These are phyloP conservation scores for Spirogloea muscicola DNA, from an alignment of 139 green algal genomes.

Conservation along the genomic window DNA sequence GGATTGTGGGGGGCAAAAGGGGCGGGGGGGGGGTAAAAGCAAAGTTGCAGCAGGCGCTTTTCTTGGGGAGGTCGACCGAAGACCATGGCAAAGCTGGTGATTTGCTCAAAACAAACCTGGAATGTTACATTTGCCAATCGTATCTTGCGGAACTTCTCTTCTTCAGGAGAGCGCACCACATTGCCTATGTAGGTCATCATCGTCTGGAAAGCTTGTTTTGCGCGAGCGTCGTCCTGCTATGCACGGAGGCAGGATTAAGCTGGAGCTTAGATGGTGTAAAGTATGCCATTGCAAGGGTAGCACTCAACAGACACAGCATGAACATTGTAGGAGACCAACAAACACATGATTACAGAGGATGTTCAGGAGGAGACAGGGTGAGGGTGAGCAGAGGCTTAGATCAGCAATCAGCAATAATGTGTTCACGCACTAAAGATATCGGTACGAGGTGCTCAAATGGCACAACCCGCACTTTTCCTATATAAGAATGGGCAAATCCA, in stretches of 20 bases:
- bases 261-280: too few species aligned
- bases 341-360: not conserved
- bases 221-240: constrained; percentile 55
- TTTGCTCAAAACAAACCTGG: constrained; percentile 48
- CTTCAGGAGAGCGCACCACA: constrained; percentile 61
- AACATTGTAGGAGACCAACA: not conserved
- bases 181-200: constrained; percentile 84
- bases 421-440: too few species aligned
- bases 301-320: not conserved
- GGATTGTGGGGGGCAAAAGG: too few species aligned
- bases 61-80: not conserved
- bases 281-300: not conserved
- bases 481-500: too few species aligned
- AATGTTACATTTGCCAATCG: constrained; percentile 78
- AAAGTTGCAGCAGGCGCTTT: too few species aligned
- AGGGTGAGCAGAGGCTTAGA: not conserved
- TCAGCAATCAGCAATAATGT: too few species aligned
- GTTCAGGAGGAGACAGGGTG: not conserved
- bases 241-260: too few species aligned
- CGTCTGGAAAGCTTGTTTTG: constrained; percentile 69
- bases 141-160: constrained; percentile 89
- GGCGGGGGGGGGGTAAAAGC: too few species aligned
- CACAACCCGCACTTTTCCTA: too few species aligned
- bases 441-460: too few species aligned
- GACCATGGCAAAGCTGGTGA: not conserved